A percentile compares a stretch with the other conserved stretches of the same genome.
Evolutionary conservation across 2,329 filamentous ascomycete genomes (phyloP).

Genomic region (Aspergillus pseudoterreus): DNA sequence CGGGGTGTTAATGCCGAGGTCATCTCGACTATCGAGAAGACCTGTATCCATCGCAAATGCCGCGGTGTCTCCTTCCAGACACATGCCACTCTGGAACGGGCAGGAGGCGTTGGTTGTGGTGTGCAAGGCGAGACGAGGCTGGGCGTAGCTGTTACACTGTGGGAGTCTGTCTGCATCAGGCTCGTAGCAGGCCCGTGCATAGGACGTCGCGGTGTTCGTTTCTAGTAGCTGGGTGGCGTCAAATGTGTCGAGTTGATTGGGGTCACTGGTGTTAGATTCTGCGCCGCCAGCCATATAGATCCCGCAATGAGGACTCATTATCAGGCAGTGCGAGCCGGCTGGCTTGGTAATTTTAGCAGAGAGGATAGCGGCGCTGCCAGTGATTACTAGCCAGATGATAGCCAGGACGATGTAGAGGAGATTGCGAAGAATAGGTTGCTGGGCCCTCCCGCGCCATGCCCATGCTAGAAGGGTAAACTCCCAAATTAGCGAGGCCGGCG

Average conservation of each 20-base stretch:
- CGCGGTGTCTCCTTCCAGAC: not conserved
- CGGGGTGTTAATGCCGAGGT: constrained; percentile 26
- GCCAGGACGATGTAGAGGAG: constrained; percentile 20
- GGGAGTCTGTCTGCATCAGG: constrained; percentile 3
- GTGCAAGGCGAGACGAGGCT: constrained; percentile 3
- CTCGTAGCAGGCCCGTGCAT: constrained; percentile 15
- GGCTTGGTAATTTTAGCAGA: constrained; percentile 29
- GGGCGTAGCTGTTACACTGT: not conserved
- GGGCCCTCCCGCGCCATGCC: not conserved
- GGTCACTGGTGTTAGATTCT: not conserved
- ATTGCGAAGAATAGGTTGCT: not conserved
- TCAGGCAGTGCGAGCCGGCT: constrained; percentile 28
- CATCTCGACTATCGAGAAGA: constrained; percentile 19
- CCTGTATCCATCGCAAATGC: constrained; percentile 15
- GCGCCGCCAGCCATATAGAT: not conserved
- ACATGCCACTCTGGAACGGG: constrained; percentile 11
- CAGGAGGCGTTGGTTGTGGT: constrained; percentile 13
- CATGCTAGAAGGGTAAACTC: constrained; percentile 1
- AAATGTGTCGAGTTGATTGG: not conserved
- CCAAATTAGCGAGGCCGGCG: constrained; percentile 1
- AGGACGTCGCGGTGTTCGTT: not conserved
- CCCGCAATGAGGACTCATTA: constrained; percentile 26
- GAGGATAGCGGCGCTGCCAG: constrained; percentile 27
- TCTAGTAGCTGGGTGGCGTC: not conserved
- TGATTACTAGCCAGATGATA: constrained; percentile 17